These are phyloP conservation scores for Filobasidium uniguttulatum DNA, from an alignment of 1,284 basidiomycete species.

Conservation along the genomic window DNA sequence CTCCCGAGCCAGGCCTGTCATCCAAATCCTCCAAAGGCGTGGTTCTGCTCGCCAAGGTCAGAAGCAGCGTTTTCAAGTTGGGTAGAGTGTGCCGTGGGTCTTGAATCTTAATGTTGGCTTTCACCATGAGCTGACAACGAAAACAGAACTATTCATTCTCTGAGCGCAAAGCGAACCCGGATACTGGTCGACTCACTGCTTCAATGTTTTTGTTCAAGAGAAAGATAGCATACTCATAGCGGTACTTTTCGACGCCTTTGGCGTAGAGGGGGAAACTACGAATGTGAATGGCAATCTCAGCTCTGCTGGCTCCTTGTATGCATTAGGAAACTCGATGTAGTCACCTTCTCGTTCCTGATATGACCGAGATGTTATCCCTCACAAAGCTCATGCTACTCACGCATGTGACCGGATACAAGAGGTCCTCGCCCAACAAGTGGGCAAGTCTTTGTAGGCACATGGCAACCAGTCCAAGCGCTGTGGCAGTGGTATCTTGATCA, in stretches of 20 bases:
- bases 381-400: conserved; percentile 77
- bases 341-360: conserved; percentile 83
- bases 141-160: background rate
- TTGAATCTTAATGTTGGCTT: conserved; percentile 67
- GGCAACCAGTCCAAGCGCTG: conserved; percentile 74
- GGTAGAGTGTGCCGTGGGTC: conserved; percentile 93
- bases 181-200: conserved; percentile 46
- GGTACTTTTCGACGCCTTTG: conserved; percentile 84
- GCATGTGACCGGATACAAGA: conserved; percentile 79
- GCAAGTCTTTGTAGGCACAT: conserved; percentile 68
- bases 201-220: conserved; percentile 96
- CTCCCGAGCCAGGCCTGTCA: no score
- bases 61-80: conserved; percentile 83
- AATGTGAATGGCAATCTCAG: background rate
- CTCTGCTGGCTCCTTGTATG: background rate
- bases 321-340: conserved; percentile 23
- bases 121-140: conserved; percentile 64
- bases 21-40: no score
- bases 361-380: conserved; percentile 76
- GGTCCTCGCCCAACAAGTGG: conserved; percentile 57
- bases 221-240: conserved; percentile 97
- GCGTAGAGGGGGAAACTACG: conserved; percentile 82
- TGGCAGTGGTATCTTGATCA: conserved; percentile 69
- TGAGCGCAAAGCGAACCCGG: background rate
- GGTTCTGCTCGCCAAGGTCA: conserved; percentile 49